phyloP scores from a whole-genome alignment of 306 rosid species.

The Casuarina glauca region DNA sequence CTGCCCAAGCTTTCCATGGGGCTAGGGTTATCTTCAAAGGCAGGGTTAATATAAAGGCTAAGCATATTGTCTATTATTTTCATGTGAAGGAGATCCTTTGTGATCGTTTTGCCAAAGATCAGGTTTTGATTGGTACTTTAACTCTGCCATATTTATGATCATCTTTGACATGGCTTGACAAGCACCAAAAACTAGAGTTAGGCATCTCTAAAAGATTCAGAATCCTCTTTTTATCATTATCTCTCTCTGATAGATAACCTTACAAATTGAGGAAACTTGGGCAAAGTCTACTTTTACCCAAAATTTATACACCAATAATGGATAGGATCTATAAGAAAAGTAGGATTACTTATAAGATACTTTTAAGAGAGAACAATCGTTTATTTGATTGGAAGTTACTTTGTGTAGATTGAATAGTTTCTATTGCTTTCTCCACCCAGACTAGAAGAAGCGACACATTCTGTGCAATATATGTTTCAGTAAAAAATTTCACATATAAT shows the following conservation, averaged over 20 bases:
- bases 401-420: neutral
- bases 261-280: neutral
- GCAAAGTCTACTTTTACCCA: neutral
- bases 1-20: no score
- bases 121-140: neutral
- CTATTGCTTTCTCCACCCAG: neutral
- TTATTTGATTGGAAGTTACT: neutral
- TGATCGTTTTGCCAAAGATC: neutral
- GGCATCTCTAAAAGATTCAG: neutral
- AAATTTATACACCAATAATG: neutral
- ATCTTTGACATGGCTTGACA: neutral
- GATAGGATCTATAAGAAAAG: neutral
- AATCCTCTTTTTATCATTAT: neutral
- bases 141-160: neutral
- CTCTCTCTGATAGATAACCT: neutral
- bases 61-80: neutral
- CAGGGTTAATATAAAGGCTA: neutral
- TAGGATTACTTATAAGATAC: no score
- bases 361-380: no score
- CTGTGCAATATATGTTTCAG: neutral
- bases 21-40: no score
- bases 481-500: neutral
- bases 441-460: neutral
- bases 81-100: neutral
- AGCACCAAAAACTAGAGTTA: neutral